phyloP scores from a whole-genome alignment of 441 rosid species.

The Adansonia gregorii region DNA sequence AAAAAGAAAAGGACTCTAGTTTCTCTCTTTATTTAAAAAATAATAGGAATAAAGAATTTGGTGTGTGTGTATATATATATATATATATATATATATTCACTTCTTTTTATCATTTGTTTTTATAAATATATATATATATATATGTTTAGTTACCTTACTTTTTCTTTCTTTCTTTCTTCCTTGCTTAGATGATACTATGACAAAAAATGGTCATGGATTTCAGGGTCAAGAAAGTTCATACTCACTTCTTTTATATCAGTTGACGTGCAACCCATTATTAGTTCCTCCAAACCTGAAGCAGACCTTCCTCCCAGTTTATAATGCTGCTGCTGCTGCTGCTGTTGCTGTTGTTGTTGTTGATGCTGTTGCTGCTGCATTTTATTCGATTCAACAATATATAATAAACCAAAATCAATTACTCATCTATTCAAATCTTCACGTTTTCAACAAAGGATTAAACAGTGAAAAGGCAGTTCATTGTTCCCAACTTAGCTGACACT shows the following conservation, averaged over 20 bases:
- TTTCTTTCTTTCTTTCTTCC: conserved; percentile 24
- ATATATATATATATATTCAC: not conserved
- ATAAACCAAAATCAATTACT: conserved; percentile 24
- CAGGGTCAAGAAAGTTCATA: conserved; percentile 68
- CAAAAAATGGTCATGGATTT: conserved; percentile 51
- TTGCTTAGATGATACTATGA: conserved; percentile 20
- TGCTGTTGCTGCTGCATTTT: conserved; percentile 56
- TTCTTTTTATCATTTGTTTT: too few species aligned
- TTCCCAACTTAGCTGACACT: conserved; percentile 37
- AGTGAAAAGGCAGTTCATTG: conserved; percentile 28
- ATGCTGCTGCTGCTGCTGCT: conserved; percentile 76
- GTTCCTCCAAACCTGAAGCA: conserved; percentile 92
- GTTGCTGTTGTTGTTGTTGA: conserved; percentile 17
- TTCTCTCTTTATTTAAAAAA: conserved; percentile 48
- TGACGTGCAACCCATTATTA: conserved; percentile 98
- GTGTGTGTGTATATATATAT: not conserved
- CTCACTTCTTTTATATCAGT: conserved; percentile 87
- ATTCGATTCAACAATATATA: conserved; percentile 33
- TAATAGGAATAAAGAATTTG: conserved; percentile 34
- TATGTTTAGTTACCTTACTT: not conserved
- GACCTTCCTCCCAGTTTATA: conserved; percentile 87
- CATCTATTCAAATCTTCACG: conserved; percentile 36
- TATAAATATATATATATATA: too few species aligned
- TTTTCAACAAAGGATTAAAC: conserved; percentile 30
- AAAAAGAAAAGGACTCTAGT: conserved; percentile 43